These are phyloP conservation scores for Extremus antarcticus DNA, from an alignment of 495 filamentous ascomycete species.

Conservation along the genomic window DNA sequence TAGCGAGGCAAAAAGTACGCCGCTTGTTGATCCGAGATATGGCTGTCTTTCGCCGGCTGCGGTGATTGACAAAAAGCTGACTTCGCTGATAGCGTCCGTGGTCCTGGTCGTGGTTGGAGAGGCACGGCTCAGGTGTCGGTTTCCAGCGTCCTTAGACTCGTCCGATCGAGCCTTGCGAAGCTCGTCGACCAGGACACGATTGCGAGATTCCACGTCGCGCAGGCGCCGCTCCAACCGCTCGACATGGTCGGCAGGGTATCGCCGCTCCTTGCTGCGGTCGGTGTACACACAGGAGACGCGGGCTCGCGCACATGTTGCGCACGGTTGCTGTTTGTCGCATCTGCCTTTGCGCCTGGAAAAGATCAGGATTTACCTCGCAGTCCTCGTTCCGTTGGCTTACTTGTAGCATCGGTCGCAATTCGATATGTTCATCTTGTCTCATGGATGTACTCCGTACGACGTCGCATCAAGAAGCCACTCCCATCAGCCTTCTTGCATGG, in stretches of 20 bases:
- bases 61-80: conserved; percentile 6
- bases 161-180: neutral
- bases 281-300: conserved; percentile 5
- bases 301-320: conserved; percentile 1
- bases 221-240: conserved; percentile 1
- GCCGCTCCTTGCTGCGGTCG: conserved; percentile 3
- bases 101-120: neutral
- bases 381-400: neutral
- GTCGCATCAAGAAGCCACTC: no score
- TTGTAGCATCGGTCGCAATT: conserved; percentile 9
- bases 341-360: conserved; percentile 2
- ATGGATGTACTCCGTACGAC: neutral
- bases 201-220: neutral
- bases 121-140: neutral
- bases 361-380: neutral
- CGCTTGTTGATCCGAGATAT: conserved; percentile 13
- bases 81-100: conserved; percentile 5
- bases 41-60: conserved; percentile 11
- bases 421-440: neutral
- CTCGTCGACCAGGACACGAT: neutral
- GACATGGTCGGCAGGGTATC: neutral
- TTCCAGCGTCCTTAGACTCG: neutral
- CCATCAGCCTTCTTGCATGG: no score
- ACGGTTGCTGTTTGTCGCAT: conserved; percentile 11
- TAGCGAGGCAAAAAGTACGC: conserved; percentile 9